Percentiles rank a stretch among this genome's conserved stretches.
These are phyloP conservation scores for Pythium oligandrum DNA, from an alignment of 352 stramenopile species.

Conservation along the genomic window DNA sequence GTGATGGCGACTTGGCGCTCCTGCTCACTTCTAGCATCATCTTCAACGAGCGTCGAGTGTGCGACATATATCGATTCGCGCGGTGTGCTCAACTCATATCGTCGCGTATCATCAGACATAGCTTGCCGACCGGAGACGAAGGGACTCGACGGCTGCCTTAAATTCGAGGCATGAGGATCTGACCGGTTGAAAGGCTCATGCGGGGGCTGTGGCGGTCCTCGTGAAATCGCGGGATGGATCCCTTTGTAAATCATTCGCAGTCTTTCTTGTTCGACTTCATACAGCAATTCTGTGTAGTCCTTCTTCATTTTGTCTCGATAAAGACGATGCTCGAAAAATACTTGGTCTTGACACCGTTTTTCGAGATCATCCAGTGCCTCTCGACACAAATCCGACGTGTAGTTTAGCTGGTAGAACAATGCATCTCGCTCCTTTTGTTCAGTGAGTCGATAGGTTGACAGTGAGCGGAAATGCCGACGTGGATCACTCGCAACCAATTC, in stretches of 20 bases:
- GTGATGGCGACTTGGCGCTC: conserved; percentile 6
- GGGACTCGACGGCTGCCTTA: background rate
- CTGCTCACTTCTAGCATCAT: conserved; percentile 10
- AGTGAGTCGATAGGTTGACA: conserved; percentile 52
- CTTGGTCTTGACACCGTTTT: conserved; percentile 31
- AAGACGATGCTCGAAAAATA: conserved; percentile 33
- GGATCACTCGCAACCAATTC: conserved; percentile 56
- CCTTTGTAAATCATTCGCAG: conserved; percentile 54
- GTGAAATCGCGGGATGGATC: conserved; percentile 11
- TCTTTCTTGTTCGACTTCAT: conserved; percentile 63
- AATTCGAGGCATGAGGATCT: background rate
- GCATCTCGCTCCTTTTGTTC: conserved; percentile 67
- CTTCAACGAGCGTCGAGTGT: conserved; percentile 1
- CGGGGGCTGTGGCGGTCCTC: background rate
- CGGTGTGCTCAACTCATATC: conserved; percentile 27
- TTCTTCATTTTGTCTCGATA: conserved; percentile 75
- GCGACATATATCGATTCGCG: conserved; percentile 50
- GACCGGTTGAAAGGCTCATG: conserved; percentile 2
- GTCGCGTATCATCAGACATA: conserved; percentile 6
- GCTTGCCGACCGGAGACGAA: conserved; percentile 5
- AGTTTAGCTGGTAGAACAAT: conserved; percentile 53
- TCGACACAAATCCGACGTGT: conserved; percentile 34
- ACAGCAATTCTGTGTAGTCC: conserved; percentile 71
- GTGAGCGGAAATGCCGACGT: conserved; percentile 57
- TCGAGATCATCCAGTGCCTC: conserved; percentile 46